Conservation (phyloP, 1,284 basidiomycete species). For the Tylopilus sp. region DNA sequence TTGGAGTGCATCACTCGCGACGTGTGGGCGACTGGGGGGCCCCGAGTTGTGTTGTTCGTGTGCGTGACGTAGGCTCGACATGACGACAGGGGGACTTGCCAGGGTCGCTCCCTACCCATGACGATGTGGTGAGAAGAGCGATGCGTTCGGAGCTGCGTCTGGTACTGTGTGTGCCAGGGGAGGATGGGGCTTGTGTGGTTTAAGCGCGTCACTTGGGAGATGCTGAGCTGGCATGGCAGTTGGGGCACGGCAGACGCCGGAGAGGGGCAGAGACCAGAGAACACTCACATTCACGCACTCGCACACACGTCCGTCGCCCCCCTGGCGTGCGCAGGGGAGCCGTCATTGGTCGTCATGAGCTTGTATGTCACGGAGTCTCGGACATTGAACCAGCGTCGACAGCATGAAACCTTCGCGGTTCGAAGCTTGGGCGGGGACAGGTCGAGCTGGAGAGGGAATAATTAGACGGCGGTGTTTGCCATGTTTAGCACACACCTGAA, state of each 20-base stretch:
- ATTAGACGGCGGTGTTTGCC: too few relatives aligned
- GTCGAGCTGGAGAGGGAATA: background rate
- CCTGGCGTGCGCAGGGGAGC: background rate
- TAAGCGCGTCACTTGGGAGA: conserved; percentile 9
- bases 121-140: conserved; percentile 16
- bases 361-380: conserved; percentile 30
- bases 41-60: background rate
- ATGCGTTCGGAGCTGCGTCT: conserved; percentile 16
- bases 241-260: conserved; percentile 6
- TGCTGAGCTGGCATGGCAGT: conserved; percentile 18
- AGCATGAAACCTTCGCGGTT: conserved; percentile 29
- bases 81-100: conserved; percentile 1
- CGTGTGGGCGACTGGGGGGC: conserved; percentile 9
- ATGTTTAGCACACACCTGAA: too few relatives aligned
- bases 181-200: conserved; percentile 10
- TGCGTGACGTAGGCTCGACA: conserved; percentile 10
- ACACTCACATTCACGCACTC: too few relatives aligned
- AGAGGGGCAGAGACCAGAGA: too few relatives aligned
- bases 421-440: background rate
- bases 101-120: background rate
- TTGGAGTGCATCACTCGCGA: conserved; percentile 10
- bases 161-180: conserved; percentile 1
- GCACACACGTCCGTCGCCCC: too few relatives aligned
- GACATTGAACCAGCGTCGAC: conserved; percentile 26
- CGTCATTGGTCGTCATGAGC: conserved; percentile 3